phyloP scores from a whole-genome alignment of 805 yeast species.

The Saturnispora mendoncae region DNA sequence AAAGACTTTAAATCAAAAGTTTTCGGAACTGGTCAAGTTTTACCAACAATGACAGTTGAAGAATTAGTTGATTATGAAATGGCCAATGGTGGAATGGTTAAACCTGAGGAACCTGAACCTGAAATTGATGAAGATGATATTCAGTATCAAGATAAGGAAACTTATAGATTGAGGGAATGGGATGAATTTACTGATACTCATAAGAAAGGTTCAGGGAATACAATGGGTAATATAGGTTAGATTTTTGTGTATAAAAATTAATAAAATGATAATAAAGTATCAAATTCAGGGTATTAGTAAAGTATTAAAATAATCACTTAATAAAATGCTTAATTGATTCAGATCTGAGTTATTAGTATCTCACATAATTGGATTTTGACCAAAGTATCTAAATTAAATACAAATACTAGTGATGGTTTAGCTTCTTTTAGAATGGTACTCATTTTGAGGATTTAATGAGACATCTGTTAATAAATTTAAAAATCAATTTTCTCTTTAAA shows the following conservation, averaged over 20 bases:
- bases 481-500: no score
- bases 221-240: conserved; percentile 52
- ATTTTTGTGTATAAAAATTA: background rate
- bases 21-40: conserved; percentile 81
- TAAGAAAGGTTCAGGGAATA: conserved; percentile 87
- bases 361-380: no score
- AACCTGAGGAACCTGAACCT: conserved; percentile 33
- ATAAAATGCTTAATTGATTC: no score
- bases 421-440: no score
- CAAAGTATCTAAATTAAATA: no score
- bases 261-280: background rate
- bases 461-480: no score
- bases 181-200: conserved; percentile 86
- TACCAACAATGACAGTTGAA: conserved; percentile 93
- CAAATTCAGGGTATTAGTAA: background rate
- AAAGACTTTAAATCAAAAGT: conserved; percentile 53
- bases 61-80: conserved; percentile 83
- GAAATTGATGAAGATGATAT: conserved; percentile 56
- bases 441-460: no score
- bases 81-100: conserved; percentile 71
- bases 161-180: conserved; percentile 78
- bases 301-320: no score
- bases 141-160: conserved; percentile 51
- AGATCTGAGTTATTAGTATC: no score
- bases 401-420: no score